Evolutionary conservation across 306 rosid species (phyloP).

Genomic region (Abrus precatorius): DNA sequence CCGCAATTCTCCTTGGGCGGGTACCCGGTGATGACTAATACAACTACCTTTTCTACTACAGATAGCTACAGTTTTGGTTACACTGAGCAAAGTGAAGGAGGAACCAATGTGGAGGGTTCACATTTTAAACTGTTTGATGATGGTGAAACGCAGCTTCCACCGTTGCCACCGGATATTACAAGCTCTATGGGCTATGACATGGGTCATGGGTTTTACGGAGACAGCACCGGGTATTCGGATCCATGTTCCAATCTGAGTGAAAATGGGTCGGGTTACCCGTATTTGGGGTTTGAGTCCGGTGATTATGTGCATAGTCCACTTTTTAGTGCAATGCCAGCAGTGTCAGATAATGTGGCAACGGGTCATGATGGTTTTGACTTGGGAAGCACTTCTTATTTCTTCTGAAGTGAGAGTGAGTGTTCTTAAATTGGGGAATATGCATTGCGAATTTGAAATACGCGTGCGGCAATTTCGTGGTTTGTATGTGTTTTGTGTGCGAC

Average conservation of each 20-base stretch:
- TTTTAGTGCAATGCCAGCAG: conserved; percentile 48
- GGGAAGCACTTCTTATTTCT: conserved; percentile 48
- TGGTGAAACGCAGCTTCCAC: conserved; percentile 56
- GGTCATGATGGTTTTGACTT: conserved; percentile 43
- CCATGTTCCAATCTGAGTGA: background rate
- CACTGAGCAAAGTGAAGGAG: background rate
- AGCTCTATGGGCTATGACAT: conserved; percentile 53
- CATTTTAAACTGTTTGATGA: conserved; percentile 27
- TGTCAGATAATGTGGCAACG: conserved; percentile 28
- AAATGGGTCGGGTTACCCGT: conserved; percentile 15
- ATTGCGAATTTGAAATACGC: background rate
- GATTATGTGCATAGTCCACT: conserved; percentile 50
- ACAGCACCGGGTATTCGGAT: background rate
- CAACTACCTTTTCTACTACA: background rate
- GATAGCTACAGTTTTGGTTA: conserved; percentile 19
- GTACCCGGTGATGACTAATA: background rate
- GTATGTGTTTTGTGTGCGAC: background rate
- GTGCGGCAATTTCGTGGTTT: background rate
- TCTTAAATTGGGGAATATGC: background rate
- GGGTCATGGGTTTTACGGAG: conserved; percentile 8
- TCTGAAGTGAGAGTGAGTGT: conserved; percentile 8
- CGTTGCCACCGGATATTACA: conserved; percentile 65
- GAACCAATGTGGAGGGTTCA: conserved; percentile 20
- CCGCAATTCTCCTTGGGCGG: background rate
- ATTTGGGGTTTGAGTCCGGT: background rate